phyloP scores from a whole-genome alignment of 768 basidiomycete species.

The Boletus coccyginus region DNA sequence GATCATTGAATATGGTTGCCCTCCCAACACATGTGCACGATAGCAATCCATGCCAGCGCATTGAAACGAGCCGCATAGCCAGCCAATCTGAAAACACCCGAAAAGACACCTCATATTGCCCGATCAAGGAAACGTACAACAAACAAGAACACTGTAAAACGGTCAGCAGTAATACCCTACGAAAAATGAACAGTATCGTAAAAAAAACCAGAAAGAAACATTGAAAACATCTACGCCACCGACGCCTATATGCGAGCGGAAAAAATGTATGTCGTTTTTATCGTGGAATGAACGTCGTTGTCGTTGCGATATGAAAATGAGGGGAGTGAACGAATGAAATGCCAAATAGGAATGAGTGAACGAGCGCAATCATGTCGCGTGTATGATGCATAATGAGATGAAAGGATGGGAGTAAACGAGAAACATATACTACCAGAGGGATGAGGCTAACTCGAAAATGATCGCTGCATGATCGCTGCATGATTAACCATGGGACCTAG shows the following conservation, averaged over 20 bases:
- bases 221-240: constrained; percentile 12
- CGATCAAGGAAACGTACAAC: not conserved
- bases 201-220: not conserved
- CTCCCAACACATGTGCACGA: not conserved
- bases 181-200: not conserved
- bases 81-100: not conserved
- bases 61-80: not conserved
- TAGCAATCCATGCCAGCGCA: not conserved
- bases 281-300: constrained; percentile 3
- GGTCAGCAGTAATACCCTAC: constrained; percentile 9
- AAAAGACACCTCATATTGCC: constrained; percentile 1
- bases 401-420: not conserved
- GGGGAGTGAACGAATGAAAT: constrained; percentile 1
- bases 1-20: not conserved
- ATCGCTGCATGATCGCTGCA: constrained; percentile 10
- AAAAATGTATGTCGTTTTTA: constrained; percentile 1
- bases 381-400: constrained; percentile 17
- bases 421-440: constrained; percentile 6
- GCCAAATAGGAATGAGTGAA: constrained; percentile 16
- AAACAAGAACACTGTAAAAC: constrained; percentile 1
- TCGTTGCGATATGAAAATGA: constrained; percentile 3
- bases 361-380: constrained; percentile 8
- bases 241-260: not conserved
- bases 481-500: constrained; percentile 16
- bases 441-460: constrained; percentile 5